Evolutionary conservation across 2,329 filamentous ascomycete genomes (phyloP).

Genomic region (Paracoccidioides brasiliensis): DNA sequence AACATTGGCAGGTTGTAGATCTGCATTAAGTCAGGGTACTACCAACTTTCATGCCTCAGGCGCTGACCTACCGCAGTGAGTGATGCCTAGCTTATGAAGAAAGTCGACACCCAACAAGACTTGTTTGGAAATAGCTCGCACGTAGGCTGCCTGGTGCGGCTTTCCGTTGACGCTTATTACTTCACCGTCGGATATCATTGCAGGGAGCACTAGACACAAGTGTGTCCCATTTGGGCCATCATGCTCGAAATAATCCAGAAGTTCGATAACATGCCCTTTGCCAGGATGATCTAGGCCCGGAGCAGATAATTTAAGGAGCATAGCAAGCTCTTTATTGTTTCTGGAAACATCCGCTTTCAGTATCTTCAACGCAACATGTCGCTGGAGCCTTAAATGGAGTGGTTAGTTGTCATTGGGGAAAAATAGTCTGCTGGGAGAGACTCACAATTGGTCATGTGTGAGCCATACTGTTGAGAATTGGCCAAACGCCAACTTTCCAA

Average conservation of each 20-base stretch:
- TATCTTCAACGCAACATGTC: constrained; percentile 15
- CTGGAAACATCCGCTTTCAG: constrained; percentile 15
- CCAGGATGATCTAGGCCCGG: constrained; percentile 10
- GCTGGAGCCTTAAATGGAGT: constrained; percentile 9
- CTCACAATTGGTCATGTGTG: constrained; percentile 11
- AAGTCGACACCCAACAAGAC: constrained; percentile 12
- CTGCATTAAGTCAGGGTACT: constrained; percentile 6
- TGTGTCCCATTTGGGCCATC: constrained; percentile 14
- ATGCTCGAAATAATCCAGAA: constrained; percentile 17
- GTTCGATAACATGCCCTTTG: constrained; percentile 12
- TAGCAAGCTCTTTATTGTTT: constrained; percentile 12
- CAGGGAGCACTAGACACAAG: constrained; percentile 16
- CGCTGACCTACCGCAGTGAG: constrained; percentile 13
- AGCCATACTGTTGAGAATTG: constrained; percentile 18
- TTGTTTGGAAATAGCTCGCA: constrained; percentile 12
- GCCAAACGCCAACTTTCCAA: constrained; percentile 13
- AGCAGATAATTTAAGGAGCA: constrained; percentile 10
- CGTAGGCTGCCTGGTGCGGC: constrained; percentile 8
- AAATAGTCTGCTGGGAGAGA: constrained; percentile 1
- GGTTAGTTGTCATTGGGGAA: constrained; percentile 3
- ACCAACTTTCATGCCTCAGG: background rate
- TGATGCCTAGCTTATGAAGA: constrained; percentile 10
- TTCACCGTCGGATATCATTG: constrained; percentile 16
- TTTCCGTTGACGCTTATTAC: constrained; percentile 10
- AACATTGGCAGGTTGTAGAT: constrained; percentile 16